Base-by-base conservation (phyloP, 805 yeast species). In the Dipodascopsis tothii region DNA sequence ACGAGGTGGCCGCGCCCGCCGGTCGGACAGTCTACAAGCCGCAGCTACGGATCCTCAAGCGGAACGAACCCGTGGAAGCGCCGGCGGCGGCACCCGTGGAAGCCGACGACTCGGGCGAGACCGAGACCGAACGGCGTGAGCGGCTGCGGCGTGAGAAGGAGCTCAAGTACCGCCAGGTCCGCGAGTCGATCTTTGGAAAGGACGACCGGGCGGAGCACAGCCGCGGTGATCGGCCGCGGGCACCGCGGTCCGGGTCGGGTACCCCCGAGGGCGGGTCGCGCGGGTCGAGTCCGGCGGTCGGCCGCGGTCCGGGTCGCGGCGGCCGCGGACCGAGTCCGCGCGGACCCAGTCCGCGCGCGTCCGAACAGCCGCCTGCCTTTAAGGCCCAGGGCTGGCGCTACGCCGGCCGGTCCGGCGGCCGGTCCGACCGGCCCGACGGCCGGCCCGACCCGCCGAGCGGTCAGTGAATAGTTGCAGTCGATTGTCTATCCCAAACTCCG, bases 31-130 rank as follows among this genome's bases (percentile, higher is more conserved):
- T 25, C 5, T 48, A 45, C 39, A 33, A 38, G 22, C 53, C 53
- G 5, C 52, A 39, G 17, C 48, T 49, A 7, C 47, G 51, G 11
- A 49, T 49, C 33, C 42, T 49, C 14, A 49, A 49, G 18, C 47
- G 53, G 20, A 21, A 19, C 47, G 30, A 25, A 21, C 43, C 48
- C 7, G 34, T 20, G 4, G 28, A 33, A 18, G 36, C 9, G 2
- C 32, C 4, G 16, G n/a, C 14, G 11, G 32, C 32, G n/a, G 17
- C 30, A 3, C 25, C 39, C 17, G 16, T 38, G 3, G 5, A 23
- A 3, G 30, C 47, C 19, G 30, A 21, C 2, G 21, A 36, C 21
- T 16, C 42, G 3, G 44, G 45, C 17, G 52, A 42, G 40, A 21
- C 52, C 9, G 48, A 43, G 19, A 20, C 35, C 9, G 52, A 40